Evolutionary conservation across 75 land plant species (phyloP), one percentile per base, ranked within the genome.

Genomic region (Pinus tabuliformis): DNA sequence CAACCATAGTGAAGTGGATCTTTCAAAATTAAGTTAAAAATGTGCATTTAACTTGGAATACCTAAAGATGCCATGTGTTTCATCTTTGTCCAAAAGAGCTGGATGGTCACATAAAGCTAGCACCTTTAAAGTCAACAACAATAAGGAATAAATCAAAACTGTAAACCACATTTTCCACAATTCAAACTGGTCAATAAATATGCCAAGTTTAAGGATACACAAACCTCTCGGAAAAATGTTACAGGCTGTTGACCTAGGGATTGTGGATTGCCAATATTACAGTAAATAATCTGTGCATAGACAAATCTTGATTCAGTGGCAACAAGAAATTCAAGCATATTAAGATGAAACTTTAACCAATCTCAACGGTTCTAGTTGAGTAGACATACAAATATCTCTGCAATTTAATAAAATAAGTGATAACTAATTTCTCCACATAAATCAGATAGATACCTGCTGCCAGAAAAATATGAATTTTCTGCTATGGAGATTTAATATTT

Each of bases 211-310:
- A 49, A 9, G 16, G 17, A 56, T 20, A 73, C 13, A 58, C 56
- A 33, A 33, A 94, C 99, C 99, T 97, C 99, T 37, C 99, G 86
- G 85, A 97, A 97, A 76, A 97, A 95, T 13, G 98, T 92, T 56
- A 97, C 87, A 57, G 99, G 99, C 82, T 83, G 89, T 78, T 97
- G 99, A 70, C 98, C 95, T 77, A 97, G 94, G 62, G 98, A 87
- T 70, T 97, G 99, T 70, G 99, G 99, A 85, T 97, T 95, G 76
- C 99, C 99, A 85, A 97, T 92, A 63, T 95, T 95, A 77, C 95
- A 92, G 85, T 91, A 96, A 21, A 96, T 84, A 72, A 90, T 86
- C 90, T 88, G 85, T 39, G 54, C 58, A 33, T 33, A 71, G 70
- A 78, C 22, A 12, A 81, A 16, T 22, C 18, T 58, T 74, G 52